These are phyloP conservation scores for Cyclotella sp. DNA, from an alignment of 108 stramenopile species.

Conservation along the genomic window DNA sequence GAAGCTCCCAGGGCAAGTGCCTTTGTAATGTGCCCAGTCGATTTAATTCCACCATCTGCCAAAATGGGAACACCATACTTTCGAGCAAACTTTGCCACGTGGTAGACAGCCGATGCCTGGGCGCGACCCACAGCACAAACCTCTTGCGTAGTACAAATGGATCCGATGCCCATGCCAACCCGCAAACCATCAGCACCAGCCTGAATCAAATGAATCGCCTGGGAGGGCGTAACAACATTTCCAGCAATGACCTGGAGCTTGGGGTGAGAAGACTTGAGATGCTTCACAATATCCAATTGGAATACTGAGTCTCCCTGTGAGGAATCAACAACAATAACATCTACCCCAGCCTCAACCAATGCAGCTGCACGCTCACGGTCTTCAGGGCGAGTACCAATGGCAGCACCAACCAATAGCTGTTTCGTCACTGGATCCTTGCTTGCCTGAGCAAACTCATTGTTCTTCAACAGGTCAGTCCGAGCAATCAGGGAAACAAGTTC, in stretches of 20 bases:
- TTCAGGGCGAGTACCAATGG: conserved; percentile 98
- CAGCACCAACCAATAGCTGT: conserved; percentile 96
- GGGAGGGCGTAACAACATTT: conserved; percentile 97
- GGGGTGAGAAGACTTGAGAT: conserved; percentile 91
- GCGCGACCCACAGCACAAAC: conserved; percentile 99
- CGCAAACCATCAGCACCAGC: conserved; percentile 99
- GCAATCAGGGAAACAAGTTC: conserved; percentile 98
- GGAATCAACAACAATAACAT: conserved; percentile 99
- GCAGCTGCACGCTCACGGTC: conserved; percentile 90
- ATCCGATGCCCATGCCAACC: conserved; percentile 99
- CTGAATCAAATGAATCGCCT: conserved; percentile 96
- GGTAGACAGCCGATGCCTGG: conserved; percentile 98
- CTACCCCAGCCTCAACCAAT: conserved; percentile 97
- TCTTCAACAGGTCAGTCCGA: conserved; percentile 98
- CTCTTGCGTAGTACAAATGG: conserved; percentile 99
- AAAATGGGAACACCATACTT: conserved; percentile 96
- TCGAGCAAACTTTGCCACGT: conserved; percentile 93
- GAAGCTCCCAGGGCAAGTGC: conserved; percentile 98
- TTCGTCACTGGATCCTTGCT: conserved; percentile 94
- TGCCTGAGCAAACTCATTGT: conserved; percentile 96
- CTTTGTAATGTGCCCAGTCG: conserved; percentile 98
- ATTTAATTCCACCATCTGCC: conserved; percentile 99
- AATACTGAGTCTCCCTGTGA: conserved; percentile 99
- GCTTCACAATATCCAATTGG: conserved; percentile 96
- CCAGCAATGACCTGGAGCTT: conserved; percentile 97